Base-by-base conservation (phyloP, 2,329 filamentous ascomycete genomes). In the Coniochaeta sp. region DNA sequence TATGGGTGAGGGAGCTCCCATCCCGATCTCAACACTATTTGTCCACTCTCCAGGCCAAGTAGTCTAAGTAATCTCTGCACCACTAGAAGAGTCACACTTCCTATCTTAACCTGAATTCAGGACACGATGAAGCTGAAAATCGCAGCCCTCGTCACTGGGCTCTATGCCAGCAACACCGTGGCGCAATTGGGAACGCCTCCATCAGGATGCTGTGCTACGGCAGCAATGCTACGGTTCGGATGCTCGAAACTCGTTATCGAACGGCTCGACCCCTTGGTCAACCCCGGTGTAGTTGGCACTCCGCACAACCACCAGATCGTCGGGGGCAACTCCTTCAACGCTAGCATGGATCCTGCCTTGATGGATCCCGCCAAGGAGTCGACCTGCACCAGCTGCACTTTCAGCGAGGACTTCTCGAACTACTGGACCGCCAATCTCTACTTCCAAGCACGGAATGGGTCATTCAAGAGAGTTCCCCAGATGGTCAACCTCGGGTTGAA, bases 261-360 rank as follows among this genome's bases (percentile, higher is more conserved):
- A 44, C 61, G 64, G 12, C 60, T 65, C 12, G 64, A 65, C 56
- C 64, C 64, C 14, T 57, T 67, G 11, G 71, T 74, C 24, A 71
- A 72, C 56, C 71, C 73, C 26, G 72, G 72, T n/a, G 47, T 61
- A 22, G 64, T 65, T 26, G 70, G 68, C 19, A 73, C 71, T 16
- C 67, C 72, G 7, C 72, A 75, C 65, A 64, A 73, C 24, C 74
- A 76, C 61, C 74, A 76, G 64, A 70, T 76, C 36, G 72, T 74
- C n/a, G 73, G 74, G 55, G 74, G 73, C 11, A 73, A 76, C 67
- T 71, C 73, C 4, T 77, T 77, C 70, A 74, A 75, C 60, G 67
- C 69, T 0, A 68, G 69, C 26, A 75, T 76, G 74, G 64, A 66
- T 28, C 64, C 64, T 14, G 65, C 62, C 33, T 59, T 59, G 16